A percentile compares a stretch with the other conserved stretches of the same genome.
Conservation (phyloP, 129 eudicot genomes). For the Chrysanthemum makinoi region DNA sequence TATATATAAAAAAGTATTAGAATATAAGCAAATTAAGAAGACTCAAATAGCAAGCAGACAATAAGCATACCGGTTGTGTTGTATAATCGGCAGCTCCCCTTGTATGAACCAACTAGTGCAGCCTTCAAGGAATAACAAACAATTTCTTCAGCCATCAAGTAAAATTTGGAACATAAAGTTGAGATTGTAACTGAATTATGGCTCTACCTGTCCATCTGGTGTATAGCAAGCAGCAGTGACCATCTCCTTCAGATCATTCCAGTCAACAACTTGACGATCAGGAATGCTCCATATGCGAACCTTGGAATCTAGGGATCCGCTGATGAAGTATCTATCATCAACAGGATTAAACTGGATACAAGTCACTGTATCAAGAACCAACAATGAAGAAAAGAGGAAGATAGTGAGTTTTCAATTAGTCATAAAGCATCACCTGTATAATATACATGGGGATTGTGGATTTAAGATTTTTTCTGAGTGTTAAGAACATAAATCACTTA, state of each 20-base stretch:
- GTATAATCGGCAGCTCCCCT: slow-evolving; percentile 89
- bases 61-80: slow-evolving; percentile 56
- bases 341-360: slow-evolving; percentile 99
- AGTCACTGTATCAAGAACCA: slow-evolving; percentile 63
- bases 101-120: slow-evolving; percentile 96
- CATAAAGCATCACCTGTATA: neutral
- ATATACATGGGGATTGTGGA: too few relatives aligned
- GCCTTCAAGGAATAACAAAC: slow-evolving; percentile 57
- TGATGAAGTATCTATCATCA: slow-evolving; percentile 91
- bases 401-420: neutral
- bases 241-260: slow-evolving; percentile 99
- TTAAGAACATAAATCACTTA: neutral
- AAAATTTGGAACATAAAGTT: slow-evolving; percentile 16
- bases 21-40: slow-evolving; percentile 13
- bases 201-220: slow-evolving; percentile 98
- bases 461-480: neutral
- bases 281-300: slow-evolving; percentile 99
- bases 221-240: slow-evolving; percentile 99
- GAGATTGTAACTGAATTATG: slow-evolving; percentile 4
- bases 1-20: neutral
- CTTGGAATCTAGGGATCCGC: slow-evolving; percentile 93
- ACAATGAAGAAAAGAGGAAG: slow-evolving; percentile 4
- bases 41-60: slow-evolving; percentile 1
- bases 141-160: slow-evolving; percentile 16
- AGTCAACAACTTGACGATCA: slow-evolving; percentile 96